Conservation (phyloP, 2,329 filamentous ascomycete species). For the Monosporascus cannonballus region DNA sequence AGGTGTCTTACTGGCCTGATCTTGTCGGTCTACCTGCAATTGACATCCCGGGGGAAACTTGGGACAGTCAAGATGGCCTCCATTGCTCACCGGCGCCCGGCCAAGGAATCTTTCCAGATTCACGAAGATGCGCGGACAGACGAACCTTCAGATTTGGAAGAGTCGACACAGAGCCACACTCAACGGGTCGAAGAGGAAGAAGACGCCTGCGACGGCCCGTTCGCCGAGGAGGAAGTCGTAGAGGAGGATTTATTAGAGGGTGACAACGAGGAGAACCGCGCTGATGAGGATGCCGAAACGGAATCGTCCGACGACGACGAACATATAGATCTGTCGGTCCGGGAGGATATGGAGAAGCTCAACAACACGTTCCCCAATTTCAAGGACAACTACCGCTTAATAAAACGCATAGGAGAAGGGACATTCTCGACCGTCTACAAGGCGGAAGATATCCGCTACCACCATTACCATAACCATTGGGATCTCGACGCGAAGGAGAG, state of each 20-base stretch:
- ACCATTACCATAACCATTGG: constrained; percentile 81
- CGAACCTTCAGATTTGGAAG: constrained; percentile 24
- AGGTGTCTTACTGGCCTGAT: too few species aligned
- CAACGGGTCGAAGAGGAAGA: constrained; percentile 25
- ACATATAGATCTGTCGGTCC: constrained; percentile 60
- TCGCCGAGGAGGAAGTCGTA: constrained; percentile 27
- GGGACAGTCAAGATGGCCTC: constrained; percentile 14
- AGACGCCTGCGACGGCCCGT: constrained; percentile 25
- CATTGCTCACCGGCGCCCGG: constrained; percentile 19
- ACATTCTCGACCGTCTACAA: constrained; percentile 99
- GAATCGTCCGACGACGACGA: constrained; percentile 54
- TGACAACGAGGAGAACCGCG: constrained; percentile 33
- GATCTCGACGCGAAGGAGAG: constrained; percentile 63
- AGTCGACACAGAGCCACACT: constrained; percentile 18
- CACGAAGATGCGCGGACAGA: constrained; percentile 25
- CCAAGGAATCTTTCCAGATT: constrained; percentile 29
- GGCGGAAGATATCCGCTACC: constrained; percentile 85
- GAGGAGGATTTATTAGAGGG: constrained; percentile 29
- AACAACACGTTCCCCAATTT: constrained; percentile 80
- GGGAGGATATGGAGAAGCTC: constrained; percentile 82
- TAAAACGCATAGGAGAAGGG: constrained; percentile 96
- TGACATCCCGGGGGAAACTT: not conserved
- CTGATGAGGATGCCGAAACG: constrained; percentile 36
- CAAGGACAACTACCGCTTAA: constrained; percentile 75
- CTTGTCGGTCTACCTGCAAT: too few species aligned